These are phyloP conservation scores for Usnea hakonensis DNA, from an alignment of 495 filamentous ascomycete species.

Conservation along the genomic window DNA sequence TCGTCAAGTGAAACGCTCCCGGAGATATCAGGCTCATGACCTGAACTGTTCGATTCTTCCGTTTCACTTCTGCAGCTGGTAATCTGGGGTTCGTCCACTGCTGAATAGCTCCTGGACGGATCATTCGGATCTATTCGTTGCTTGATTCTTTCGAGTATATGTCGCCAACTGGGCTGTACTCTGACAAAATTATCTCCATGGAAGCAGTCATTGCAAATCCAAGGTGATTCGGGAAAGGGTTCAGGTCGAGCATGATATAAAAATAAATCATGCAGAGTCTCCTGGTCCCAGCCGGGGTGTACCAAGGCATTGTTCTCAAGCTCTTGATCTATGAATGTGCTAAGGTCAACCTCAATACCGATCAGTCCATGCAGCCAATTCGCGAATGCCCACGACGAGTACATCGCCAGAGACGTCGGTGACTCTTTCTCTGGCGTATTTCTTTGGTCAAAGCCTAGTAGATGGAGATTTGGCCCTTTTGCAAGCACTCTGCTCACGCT, in stretches of 20 bases:
- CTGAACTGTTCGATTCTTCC: too few relatives aligned
- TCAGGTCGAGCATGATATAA: neutral
- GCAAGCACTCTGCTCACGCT: neutral
- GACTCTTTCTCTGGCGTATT: neutral
- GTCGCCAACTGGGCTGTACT: too few relatives aligned
- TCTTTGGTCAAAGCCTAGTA: neutral
- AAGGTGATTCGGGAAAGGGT: neutral
- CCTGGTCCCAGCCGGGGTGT: neutral
- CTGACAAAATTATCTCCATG: too few relatives aligned
- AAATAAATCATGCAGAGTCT: neutral
- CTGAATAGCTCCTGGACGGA: too few relatives aligned
- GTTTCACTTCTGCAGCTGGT: too few relatives aligned
- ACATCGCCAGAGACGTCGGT: constrained; percentile 7
- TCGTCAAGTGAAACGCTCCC: too few relatives aligned
- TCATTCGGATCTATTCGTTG: too few relatives aligned
- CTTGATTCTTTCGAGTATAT: too few relatives aligned
- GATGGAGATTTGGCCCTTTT: constrained; percentile 3
- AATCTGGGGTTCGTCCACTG: too few relatives aligned
- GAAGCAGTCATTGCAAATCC: too few relatives aligned
- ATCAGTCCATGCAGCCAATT: neutral
- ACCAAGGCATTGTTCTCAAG: neutral
- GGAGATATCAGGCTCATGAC: too few relatives aligned
- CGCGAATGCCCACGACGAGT: neutral
- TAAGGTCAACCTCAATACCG: neutral
- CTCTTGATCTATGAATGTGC: neutral